Evolutionary conservation across 2,329 filamentous ascomycete species (phyloP), one percentile per base, ranked within the genome.

Genomic region (Cercospora zeae-maydis): DNA sequence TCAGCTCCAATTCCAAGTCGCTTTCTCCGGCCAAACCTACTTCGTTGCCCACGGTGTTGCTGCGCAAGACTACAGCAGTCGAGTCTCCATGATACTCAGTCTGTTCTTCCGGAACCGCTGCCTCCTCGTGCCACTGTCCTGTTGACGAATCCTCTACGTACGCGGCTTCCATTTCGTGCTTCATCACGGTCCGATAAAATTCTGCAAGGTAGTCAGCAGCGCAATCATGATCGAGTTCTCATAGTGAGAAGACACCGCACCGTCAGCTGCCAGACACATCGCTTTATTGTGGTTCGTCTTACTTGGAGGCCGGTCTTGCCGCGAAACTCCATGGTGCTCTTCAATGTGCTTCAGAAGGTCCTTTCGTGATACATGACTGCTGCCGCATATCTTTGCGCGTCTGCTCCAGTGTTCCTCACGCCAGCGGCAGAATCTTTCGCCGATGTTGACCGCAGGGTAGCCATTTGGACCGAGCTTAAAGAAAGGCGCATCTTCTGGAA

Each of bases 381-480:
- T 27, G 21, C 53, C 53, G 34, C 52, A 55, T 27, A 36, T 7
- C 19, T 7, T 30, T 10, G 13, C 45, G 14, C 21, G 45, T 14
- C 45, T 9, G 52, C 34, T 21, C 30, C 14, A 24, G 19, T 24
- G 13, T 27, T 5, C 30, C 4, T 5, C 9, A 39, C 36, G 27
- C 7, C 52, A 36, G 33, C 58, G 58, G 13, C 58, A 60, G 6
- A 45, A 60, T 34, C 58, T 49, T 34, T 60, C 58, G 5, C 47
- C 58, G n/a, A 60, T 60, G 24, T 60, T 36, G 24, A 60, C 21
- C 3, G 49, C 10, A 6, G 59, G 59, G 33, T 61, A 61, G 1
- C 52, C 59, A n/a, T 56, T 61, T 7, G 16, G 34, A 14, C 54
- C 52, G 27, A 61, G 49, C 8, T 56, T 36, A 6, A 47, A 53